phyloP scores from a whole-genome alignment of 352 stramenopile species.

The Phytophthora macrochlamydospora region DNA sequence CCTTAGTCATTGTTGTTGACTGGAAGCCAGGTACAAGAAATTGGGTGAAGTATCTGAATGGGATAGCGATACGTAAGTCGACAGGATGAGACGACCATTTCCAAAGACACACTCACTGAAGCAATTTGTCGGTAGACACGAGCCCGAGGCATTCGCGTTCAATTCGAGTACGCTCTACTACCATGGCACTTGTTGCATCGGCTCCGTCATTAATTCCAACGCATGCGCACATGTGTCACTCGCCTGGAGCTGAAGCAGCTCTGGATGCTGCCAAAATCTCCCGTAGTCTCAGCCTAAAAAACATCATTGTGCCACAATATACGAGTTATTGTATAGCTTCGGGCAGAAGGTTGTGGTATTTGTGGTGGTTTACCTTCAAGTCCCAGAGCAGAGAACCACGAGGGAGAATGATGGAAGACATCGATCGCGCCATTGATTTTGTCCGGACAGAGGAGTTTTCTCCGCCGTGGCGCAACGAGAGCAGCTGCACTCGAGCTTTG shows the following conservation, averaged over 20 bases:
- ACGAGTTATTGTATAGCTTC: no score
- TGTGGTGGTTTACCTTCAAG: constrained; percentile 37
- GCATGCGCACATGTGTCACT: constrained; percentile 36
- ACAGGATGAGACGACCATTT: neutral
- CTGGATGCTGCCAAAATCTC: constrained; percentile 51
- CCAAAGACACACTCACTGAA: constrained; percentile 31
- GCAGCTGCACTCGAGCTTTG: constrained; percentile 15
- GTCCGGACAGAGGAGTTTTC: constrained; percentile 6
- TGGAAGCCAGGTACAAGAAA: constrained; percentile 26
- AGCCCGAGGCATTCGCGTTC: constrained; percentile 29
- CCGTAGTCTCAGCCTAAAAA: constrained; percentile 43
- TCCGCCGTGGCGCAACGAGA: constrained; percentile 1
- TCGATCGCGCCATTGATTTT: constrained; percentile 27
- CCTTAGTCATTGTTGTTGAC: constrained; percentile 19
- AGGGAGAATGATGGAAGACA: constrained; percentile 29
- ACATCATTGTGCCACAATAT: neutral
- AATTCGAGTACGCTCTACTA: constrained; percentile 22
- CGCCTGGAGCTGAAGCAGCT: constrained; percentile 27
- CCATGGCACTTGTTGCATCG: constrained; percentile 18
- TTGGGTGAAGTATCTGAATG: constrained; percentile 39
- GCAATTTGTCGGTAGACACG: constrained; percentile 47
- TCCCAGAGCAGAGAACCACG: constrained; percentile 28
- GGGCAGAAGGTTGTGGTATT: no score
- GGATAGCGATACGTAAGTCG: neutral
- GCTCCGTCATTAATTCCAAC: constrained; percentile 39